A percentile compares a stretch with the other conserved stretches of the same genome.
Evolutionary conservation across 202 grass and related monocot genomes (phyloP).

Genomic region (Schoenoplectus tabernaemontani): DNA sequence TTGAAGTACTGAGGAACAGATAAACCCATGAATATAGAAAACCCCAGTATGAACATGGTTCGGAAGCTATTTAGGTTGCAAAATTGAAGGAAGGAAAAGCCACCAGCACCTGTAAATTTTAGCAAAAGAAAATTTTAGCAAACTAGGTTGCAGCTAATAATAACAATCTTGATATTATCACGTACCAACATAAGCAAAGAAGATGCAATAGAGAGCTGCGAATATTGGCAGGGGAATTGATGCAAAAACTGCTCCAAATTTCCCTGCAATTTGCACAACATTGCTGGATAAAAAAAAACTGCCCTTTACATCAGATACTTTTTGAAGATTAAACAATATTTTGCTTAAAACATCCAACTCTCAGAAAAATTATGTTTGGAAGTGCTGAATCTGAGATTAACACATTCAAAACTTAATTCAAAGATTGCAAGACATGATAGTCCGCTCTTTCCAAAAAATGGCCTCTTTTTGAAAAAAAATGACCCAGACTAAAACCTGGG

Average conservation of each 20-base stretch:
- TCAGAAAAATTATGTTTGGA: neutral
- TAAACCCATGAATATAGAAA: conserved; percentile 89
- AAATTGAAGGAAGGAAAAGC: conserved; percentile 91
- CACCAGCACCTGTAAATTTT: conserved; percentile 64
- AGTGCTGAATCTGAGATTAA: neutral
- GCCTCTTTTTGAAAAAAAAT: neutral
- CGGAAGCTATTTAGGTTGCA: conserved; percentile 98
- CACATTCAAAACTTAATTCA: neutral
- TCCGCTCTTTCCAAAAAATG: neutral
- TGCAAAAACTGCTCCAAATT: conserved; percentile 98
- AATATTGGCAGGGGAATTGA: conserved; percentile 93
- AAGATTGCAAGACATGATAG: neutral
- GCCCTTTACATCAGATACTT: neutral
- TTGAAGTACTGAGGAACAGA: conserved; percentile 99
- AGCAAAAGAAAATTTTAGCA: conserved; percentile 12
- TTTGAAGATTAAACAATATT: neutral
- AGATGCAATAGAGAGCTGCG: conserved; percentile 90
- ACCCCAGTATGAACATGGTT: conserved; percentile 95
- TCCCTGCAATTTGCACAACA: conserved; percentile 40
- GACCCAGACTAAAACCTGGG: neutral
- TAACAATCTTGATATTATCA: conserved; percentile 8
- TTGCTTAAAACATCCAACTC: neutral
- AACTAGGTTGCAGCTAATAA: neutral
- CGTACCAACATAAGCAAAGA: conserved; percentile 98
- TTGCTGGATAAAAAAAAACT: neutral